phyloP scores from a whole-genome alignment of 306 rosid species.

The Medicago lupulina region DNA sequence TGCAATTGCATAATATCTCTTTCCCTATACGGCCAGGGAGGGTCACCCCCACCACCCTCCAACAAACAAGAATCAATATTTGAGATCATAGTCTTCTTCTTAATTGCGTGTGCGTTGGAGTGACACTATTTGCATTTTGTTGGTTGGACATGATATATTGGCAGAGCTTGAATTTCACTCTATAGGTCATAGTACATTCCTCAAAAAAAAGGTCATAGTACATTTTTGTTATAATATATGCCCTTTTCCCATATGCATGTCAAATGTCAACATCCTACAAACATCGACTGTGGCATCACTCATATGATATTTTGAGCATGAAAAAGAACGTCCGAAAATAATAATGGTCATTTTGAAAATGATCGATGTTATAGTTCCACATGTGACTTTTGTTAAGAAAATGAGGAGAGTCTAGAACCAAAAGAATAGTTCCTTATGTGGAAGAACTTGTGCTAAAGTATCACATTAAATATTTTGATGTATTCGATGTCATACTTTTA shows the following conservation, averaged over 20 bases:
- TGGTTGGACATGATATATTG: neutral
- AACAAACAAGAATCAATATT: slow-evolving; percentile 11
- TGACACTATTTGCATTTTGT: neutral
- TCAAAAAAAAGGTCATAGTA: neutral
- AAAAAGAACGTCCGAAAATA: slow-evolving; percentile 33
- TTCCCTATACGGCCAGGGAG: neutral
- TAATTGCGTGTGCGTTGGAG: neutral
- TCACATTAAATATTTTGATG: no score
- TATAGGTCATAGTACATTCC: neutral
- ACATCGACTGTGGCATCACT: neutral
- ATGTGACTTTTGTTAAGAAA: neutral
- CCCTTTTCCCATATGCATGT: neutral
- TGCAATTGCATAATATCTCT: neutral
- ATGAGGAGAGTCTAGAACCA: no score
- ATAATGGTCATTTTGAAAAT: slow-evolving; percentile 11
- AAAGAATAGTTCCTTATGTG: no score
- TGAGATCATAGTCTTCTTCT: neutral
- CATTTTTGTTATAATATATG: neutral
- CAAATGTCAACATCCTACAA: slow-evolving; percentile 28
- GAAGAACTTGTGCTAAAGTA: no score
- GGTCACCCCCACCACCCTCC: slow-evolving; percentile 21
- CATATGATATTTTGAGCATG: slow-evolving; percentile 35
- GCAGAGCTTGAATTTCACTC: slow-evolving; percentile 15
- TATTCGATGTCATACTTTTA: no score
- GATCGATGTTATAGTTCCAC: neutral